Conservation (phyloP, 2,329 filamentous ascomycete genomes). For the Fusarium sulawesiense region DNA sequence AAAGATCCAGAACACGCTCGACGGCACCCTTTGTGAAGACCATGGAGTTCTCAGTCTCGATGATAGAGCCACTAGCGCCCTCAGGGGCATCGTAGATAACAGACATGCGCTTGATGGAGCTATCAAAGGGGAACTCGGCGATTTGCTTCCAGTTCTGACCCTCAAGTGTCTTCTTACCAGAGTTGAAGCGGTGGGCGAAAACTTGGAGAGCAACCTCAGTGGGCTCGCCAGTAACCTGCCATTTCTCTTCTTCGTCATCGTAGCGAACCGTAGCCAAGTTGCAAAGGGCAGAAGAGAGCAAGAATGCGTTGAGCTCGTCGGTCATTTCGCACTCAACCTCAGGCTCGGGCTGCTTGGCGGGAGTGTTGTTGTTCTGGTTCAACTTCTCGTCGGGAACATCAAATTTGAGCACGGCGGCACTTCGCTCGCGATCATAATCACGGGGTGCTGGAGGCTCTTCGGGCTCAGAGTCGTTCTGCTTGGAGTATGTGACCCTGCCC, state of each 20-base stretch:
- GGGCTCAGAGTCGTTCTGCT: slow-evolving; percentile 48
- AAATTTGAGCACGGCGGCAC: slow-evolving; percentile 69
- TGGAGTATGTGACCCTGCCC: slow-evolving; percentile 63
- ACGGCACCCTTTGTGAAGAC: slow-evolving; percentile 73
- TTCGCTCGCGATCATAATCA: slow-evolving; percentile 70
- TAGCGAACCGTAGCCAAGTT: slow-evolving; percentile 71
- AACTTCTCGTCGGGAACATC: slow-evolving; percentile 70
- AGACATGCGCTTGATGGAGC: slow-evolving; percentile 82
- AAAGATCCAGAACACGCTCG: slow-evolving; percentile 69
- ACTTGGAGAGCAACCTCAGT: slow-evolving; percentile 83
- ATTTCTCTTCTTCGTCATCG: slow-evolving; percentile 65
- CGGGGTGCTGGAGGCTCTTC: slow-evolving; percentile 57
- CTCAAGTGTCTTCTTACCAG: slow-evolving; percentile 65
- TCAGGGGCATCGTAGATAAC: slow-evolving; percentile 72
- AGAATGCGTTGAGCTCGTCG: slow-evolving; percentile 62
- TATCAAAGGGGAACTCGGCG: slow-evolving; percentile 83
- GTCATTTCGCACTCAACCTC: slow-evolving; percentile 60
- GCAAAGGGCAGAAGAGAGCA: slow-evolving; percentile 70
- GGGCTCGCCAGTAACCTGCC: slow-evolving; percentile 76
- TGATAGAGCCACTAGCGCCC: slow-evolving; percentile 53
- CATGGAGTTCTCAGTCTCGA: slow-evolving; percentile 59
- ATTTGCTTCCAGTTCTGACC: slow-evolving; percentile 69
- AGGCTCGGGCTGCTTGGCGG: slow-evolving; percentile 41
- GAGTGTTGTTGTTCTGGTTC: slow-evolving; percentile 51
- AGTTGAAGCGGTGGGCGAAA: slow-evolving; percentile 75